phyloP scores from a whole-genome alignment of 1,284 basidiomycete genomes.

The Bjerkandera adusta region DNA sequence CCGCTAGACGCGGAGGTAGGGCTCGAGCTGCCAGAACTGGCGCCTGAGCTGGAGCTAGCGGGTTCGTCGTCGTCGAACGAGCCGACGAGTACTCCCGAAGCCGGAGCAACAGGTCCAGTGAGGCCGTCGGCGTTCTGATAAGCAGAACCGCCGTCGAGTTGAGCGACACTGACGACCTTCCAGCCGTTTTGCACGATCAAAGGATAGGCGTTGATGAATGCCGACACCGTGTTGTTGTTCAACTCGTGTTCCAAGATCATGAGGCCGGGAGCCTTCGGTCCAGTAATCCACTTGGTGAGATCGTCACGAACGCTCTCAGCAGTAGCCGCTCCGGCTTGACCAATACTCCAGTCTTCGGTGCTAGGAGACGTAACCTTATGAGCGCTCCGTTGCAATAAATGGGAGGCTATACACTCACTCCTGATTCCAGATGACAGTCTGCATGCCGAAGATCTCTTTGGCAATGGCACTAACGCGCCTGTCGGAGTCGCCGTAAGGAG shows the following conservation, averaged over 20 bases:
- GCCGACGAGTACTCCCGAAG: conserved; percentile 14
- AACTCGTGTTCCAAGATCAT: conserved; percentile 86
- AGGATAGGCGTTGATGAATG: conserved; percentile 72
- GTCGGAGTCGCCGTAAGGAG: conserved; percentile 79
- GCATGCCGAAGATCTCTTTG: conserved; percentile 66
- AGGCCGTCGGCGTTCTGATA: conserved; percentile 54
- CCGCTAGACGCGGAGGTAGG: not conserved
- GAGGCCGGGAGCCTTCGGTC: conserved; percentile 71
- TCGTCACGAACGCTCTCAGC: conserved; percentile 39
- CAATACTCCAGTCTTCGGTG: conserved; percentile 66
- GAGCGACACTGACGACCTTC: conserved; percentile 56
- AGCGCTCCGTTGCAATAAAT: not conserved
- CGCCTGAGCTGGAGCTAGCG: conserved; percentile 4
- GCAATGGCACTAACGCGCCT: conserved; percentile 74
- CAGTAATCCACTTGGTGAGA: conserved; percentile 56
- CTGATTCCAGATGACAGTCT: conserved; percentile 77
- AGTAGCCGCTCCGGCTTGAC: conserved; percentile 37
- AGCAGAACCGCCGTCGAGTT: conserved; percentile 41
- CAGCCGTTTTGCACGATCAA: conserved; percentile 65
- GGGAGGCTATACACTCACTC: conserved; percentile 46
- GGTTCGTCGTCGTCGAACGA: not conserved
- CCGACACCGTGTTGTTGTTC: conserved; percentile 55
- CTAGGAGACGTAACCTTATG: conserved; percentile 32
- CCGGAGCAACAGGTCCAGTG: conserved; percentile 19
- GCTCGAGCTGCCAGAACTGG: conserved; percentile 2